Evolutionary conservation across 2,329 filamentous ascomycete genomes (phyloP).

Genomic region (Fusarium sp.): DNA sequence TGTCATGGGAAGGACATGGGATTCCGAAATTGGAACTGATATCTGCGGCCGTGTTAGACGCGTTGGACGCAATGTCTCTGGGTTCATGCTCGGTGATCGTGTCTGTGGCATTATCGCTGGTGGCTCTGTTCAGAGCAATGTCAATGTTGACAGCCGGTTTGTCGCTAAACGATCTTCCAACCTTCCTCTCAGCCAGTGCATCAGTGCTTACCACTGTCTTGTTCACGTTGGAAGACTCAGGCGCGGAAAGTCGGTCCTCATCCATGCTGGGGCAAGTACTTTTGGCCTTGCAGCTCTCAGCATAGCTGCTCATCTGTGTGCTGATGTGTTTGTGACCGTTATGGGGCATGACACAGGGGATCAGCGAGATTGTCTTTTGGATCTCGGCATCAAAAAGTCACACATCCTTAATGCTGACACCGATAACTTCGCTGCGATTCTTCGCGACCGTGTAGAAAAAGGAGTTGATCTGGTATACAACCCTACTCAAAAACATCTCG

Average conservation of each 20-base stretch:
- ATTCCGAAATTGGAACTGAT: slow-evolving; percentile 56
- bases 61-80: slow-evolving; percentile 49
- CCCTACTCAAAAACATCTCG: slow-evolving; percentile 53
- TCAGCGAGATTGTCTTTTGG: slow-evolving; percentile 54
- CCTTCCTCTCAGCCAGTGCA: slow-evolving; percentile 54
- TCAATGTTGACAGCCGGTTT: slow-evolving; percentile 52
- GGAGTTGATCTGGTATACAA: slow-evolving; percentile 61
- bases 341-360: slow-evolving; percentile 41
- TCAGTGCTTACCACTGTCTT: slow-evolving; percentile 59
- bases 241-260: slow-evolving; percentile 52
- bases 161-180: slow-evolving; percentile 47
- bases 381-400: slow-evolving; percentile 50
- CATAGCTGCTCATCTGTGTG: slow-evolving; percentile 53
- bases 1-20: slow-evolving; percentile 48
- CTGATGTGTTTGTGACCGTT: slow-evolving; percentile 58
- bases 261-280: slow-evolving; percentile 58
- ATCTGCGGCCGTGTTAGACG: slow-evolving; percentile 53
- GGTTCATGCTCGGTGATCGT: slow-evolving; percentile 52
- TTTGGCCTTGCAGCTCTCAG: slow-evolving; percentile 59
- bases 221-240: slow-evolving; percentile 47
- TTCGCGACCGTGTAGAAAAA: slow-evolving; percentile 50
- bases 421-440: slow-evolving; percentile 49
- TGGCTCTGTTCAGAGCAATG: slow-evolving; percentile 52
- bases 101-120: slow-evolving; percentile 56
- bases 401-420: slow-evolving; percentile 55